phyloP scores from a whole-genome alignment of 768 basidiomycete genomes.

The Podaxis sp. region DNA sequence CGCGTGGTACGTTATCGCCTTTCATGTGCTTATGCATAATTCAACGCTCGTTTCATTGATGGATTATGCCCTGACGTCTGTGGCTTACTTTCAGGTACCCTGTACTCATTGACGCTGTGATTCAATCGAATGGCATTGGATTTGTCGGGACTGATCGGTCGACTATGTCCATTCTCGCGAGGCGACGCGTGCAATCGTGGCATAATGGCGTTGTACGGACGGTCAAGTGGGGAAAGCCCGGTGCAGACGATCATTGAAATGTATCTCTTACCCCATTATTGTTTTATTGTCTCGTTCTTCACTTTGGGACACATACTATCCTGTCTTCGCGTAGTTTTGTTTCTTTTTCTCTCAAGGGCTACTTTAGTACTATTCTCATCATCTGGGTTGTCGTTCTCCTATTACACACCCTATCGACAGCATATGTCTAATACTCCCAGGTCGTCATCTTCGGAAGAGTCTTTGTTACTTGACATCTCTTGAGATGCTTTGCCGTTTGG shows the following conservation, averaged over 20 bases:
- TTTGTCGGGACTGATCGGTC: constrained; percentile 73
- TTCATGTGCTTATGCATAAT: background rate
- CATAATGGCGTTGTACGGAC: constrained; percentile 47
- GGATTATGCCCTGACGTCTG: constrained; percentile 1
- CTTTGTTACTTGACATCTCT: too few species aligned
- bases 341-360: background rate
- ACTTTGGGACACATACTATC: background rate
- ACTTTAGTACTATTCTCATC: background rate
- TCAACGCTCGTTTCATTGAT: background rate
- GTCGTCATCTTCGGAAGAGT: too few species aligned
- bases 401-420: too few species aligned
- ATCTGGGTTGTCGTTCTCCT: background rate
- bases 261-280: background rate
- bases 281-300: background rate
- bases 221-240: constrained; percentile 57
- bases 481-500: too few species aligned
- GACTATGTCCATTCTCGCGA: constrained; percentile 68
- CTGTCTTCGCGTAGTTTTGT: background rate
- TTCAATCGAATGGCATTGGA: constrained; percentile 64
- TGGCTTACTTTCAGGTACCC: constrained; percentile 51
- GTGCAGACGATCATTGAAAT: constrained; percentile 51
- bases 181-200: constrained; percentile 70
- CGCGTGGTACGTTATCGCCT: constrained; percentile 37
- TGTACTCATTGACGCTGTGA: constrained; percentile 67
- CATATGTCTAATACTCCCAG: too few species aligned